A percentile compares a stretch with the other conserved stretches of the same genome.
These are phyloP conservation scores for Lepiota venenata DNA, from an alignment of 768 basidiomycete genomes.

Conservation along the genomic window DNA sequence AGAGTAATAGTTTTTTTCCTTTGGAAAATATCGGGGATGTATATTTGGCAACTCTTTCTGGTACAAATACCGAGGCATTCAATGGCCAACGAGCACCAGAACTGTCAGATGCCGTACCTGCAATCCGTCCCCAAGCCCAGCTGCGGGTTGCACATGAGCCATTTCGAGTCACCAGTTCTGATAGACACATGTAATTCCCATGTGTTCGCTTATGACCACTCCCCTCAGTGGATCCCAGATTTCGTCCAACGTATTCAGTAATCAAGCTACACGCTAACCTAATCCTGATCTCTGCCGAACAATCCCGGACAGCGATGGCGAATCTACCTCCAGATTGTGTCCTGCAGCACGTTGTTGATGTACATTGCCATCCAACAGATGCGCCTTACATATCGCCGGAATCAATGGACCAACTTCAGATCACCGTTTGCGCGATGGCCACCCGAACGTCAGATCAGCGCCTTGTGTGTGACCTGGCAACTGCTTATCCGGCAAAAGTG, in stretches of 20 bases:
- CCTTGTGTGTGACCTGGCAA: constrained; percentile 65
- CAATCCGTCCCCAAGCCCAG: no score
- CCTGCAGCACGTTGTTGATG: constrained; percentile 73
- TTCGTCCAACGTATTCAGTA: background rate
- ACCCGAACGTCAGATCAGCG: constrained; percentile 63
- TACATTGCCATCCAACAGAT: constrained; percentile 93
- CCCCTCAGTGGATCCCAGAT: background rate
- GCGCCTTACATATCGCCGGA: constrained; percentile 40
- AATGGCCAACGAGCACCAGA: no score
- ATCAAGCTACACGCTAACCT: background rate
- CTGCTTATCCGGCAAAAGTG: constrained; percentile 57
- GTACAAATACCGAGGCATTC: background rate
- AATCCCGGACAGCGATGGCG: constrained; percentile 3
- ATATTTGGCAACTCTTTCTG: background rate
- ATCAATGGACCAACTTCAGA: constrained; percentile 52
- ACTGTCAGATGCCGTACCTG: no score
- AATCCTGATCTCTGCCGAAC: background rate
- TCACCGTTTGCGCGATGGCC: constrained; percentile 85
- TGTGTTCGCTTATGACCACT: no score
- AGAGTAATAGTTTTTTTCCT: background rate
- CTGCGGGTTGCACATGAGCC: no score
- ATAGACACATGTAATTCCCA: no score
- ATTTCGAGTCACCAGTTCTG: no score
- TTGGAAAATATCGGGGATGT: background rate
- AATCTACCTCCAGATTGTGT: constrained; percentile 35